Evolutionary conservation across 164 flowering plant species (phyloP).

Genomic region (Vitis rotundifolia): DNA sequence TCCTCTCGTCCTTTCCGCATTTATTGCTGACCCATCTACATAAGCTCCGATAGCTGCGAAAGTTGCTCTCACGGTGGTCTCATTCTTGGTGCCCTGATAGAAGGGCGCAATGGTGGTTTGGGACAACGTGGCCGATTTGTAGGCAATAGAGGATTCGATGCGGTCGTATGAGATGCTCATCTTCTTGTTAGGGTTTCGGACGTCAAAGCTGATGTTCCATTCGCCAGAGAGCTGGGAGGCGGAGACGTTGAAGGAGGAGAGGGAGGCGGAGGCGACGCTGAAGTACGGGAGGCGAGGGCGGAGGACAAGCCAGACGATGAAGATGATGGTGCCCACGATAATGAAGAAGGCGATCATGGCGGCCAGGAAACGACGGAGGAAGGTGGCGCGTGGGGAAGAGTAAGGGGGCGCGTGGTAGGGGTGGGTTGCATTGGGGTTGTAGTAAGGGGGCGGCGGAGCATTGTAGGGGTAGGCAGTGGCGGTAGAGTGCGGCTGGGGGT

Average conservation of each 20-base stretch:
- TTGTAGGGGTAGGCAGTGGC: slow-evolving; percentile 32
- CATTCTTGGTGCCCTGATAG: slow-evolving; percentile 36
- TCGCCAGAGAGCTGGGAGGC: slow-evolving; percentile 23
- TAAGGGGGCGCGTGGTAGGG: slow-evolving; percentile 11
- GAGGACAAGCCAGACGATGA: slow-evolving; percentile 58
- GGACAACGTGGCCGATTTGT: slow-evolving; percentile 22
- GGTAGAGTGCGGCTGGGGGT: slow-evolving; percentile 14
- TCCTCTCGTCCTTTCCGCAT: slow-evolving; percentile 39
- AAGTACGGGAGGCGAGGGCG: slow-evolving; percentile 70
- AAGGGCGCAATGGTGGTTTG: slow-evolving; percentile 54
- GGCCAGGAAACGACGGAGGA: slow-evolving; percentile 41
- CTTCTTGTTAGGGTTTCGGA: slow-evolving; percentile 70
- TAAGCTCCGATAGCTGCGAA: slow-evolving; percentile 37
- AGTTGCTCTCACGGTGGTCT: slow-evolving; percentile 32
- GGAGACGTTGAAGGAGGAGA: slow-evolving; percentile 44
- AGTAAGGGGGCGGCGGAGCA: slow-evolving; percentile 19
- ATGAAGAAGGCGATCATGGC: slow-evolving; percentile 23
- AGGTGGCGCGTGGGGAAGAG: slow-evolving; percentile 28
- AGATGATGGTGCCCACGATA: slow-evolving; percentile 31
- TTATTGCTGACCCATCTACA: slow-evolving; percentile 25
- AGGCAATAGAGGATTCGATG: slow-evolving; percentile 14
- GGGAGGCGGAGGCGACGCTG: slow-evolving; percentile 43
- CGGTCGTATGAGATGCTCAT: slow-evolving; percentile 42
- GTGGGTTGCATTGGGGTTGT: slow-evolving; percentile 8
- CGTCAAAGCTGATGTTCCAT: slow-evolving; percentile 36